Conservation (phyloP, 1,284 basidiomycete species). For the Austroboletus novae-zelandiae region DNA sequence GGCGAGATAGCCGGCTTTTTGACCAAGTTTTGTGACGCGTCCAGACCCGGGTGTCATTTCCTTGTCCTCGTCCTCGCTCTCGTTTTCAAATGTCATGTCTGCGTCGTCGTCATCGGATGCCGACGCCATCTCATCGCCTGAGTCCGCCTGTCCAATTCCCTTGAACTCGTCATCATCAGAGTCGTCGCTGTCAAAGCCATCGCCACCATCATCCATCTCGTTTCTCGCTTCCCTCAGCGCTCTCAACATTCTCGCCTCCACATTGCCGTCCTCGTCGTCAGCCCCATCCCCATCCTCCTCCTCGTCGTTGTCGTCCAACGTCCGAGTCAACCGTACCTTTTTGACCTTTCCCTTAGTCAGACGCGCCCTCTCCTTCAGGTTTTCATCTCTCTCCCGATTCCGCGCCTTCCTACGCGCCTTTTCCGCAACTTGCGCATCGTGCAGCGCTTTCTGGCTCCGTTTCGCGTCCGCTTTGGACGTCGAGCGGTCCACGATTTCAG, state of each 20-base stretch:
- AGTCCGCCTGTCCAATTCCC: constrained; percentile 14
- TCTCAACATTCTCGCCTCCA: constrained; percentile 36
- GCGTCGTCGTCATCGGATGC: constrained; percentile 18
- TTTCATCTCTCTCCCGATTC: constrained; percentile 44
- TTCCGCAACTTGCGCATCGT: constrained; percentile 35
- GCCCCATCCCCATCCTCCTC: constrained; percentile 1
- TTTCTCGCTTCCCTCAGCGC: constrained; percentile 41
- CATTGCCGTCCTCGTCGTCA: constrained; percentile 2
- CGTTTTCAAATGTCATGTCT: constrained; percentile 5
- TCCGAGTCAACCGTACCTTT: constrained; percentile 9
- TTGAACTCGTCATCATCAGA: constrained; percentile 13
- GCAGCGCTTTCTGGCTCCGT: constrained; percentile 32
- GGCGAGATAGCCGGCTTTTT: constrained; percentile 41
- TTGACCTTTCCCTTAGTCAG: constrained; percentile 26
- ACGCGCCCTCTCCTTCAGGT: constrained; percentile 46
- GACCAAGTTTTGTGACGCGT: constrained; percentile 1
- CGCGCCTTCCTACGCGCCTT: constrained; percentile 37
- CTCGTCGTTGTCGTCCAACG: constrained; percentile 15
- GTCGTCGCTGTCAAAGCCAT: neutral
- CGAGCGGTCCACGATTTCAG: constrained; percentile 44
- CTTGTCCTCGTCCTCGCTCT: constrained; percentile 13
- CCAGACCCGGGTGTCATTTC: neutral
- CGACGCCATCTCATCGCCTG: constrained; percentile 12
- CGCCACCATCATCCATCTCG: constrained; percentile 6
- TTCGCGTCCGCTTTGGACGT: constrained; percentile 41